Evolutionary conservation across 345 rosid species (phyloP).

Genomic region (Erysimum cheiranthoides): DNA sequence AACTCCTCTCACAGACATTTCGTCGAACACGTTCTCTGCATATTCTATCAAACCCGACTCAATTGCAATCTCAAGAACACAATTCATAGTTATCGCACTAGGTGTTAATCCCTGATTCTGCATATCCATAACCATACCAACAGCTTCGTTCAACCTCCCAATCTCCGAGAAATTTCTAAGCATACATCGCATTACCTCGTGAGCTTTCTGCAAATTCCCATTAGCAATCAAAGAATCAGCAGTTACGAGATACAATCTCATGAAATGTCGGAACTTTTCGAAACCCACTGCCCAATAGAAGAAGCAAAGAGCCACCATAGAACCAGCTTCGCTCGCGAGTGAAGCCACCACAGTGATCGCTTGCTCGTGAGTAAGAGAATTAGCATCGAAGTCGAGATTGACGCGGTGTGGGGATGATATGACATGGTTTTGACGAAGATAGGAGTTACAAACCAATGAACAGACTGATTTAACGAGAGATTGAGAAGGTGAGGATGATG

Average conservation of each 20-base stretch:
- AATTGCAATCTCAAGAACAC: conserved; percentile 49
- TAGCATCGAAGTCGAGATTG: conserved; percentile 49
- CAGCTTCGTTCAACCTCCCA: conserved; percentile 74
- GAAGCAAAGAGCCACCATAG: conserved; percentile 83
- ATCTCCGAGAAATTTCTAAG: conserved; percentile 72
- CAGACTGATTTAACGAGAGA: conserved; percentile 61
- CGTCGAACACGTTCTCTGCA: conserved; percentile 75
- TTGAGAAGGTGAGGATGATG: conserved; percentile 46
- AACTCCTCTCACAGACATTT: conserved; percentile 73
- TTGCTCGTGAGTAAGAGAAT: conserved; percentile 72
- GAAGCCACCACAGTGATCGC: conserved; percentile 76
- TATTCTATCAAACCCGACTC: conserved; percentile 61
- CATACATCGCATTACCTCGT: conserved; percentile 70
- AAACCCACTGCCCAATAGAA: conserved; percentile 70
- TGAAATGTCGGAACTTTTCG: conserved; percentile 71
- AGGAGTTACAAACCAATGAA: conserved; percentile 60
- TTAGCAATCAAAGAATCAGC: conserved; percentile 64
- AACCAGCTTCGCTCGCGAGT: conserved; percentile 76
- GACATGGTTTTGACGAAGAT: conserved; percentile 48
- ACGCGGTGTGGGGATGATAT: conserved; percentile 51
- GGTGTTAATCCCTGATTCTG: conserved; percentile 69
- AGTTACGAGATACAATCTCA: conserved; percentile 75
- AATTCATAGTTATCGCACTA: conserved; percentile 54
- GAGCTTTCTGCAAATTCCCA: conserved; percentile 69
- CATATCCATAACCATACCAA: conserved; percentile 76